phyloP scores from a whole-genome alignment of 2,329 filamentous ascomycete genomes.

The Exophiala calicioides region DNA sequence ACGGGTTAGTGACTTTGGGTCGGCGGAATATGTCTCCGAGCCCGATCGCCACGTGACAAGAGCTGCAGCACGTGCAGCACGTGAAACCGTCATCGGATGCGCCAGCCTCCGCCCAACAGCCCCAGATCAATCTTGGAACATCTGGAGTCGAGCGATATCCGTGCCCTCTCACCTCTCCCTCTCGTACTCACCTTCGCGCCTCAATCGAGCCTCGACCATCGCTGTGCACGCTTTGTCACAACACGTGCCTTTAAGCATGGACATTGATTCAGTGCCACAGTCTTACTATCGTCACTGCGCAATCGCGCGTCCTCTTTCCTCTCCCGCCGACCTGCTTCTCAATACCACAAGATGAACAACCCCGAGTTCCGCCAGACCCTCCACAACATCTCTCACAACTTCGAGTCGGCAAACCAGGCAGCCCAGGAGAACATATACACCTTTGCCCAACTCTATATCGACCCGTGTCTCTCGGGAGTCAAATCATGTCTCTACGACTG shows the following conservation, averaged over 20 bases:
- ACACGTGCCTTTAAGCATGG: constrained; percentile 18
- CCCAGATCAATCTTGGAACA: no score
- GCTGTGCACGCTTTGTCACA: constrained; percentile 34
- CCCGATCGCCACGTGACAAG: no score
- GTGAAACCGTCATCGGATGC: no score
- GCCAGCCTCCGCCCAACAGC: no score
- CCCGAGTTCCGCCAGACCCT: constrained; percentile 76
- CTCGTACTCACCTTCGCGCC: not conserved
- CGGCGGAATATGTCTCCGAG: no score
- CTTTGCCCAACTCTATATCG: constrained; percentile 82
- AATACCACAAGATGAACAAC: constrained; percentile 29
- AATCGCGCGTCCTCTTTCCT: not conserved
- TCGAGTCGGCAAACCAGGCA: constrained; percentile 85
- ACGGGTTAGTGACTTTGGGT: no score
- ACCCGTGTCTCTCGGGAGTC: constrained; percentile 73
- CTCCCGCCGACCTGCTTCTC: constrained; percentile 3
- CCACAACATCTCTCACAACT: constrained; percentile 87
- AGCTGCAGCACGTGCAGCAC: no score
- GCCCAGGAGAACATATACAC: constrained; percentile 90
- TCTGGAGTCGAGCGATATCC: no score
- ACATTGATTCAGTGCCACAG: constrained; percentile 17
- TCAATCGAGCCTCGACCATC: no score
- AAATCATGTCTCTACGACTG: constrained; percentile 65
- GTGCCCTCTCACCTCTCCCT: no score
- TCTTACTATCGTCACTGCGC: not conserved